phyloP scores from a whole-genome alignment of 306 rosid genomes.

The Vigna unguiculata region DNA sequence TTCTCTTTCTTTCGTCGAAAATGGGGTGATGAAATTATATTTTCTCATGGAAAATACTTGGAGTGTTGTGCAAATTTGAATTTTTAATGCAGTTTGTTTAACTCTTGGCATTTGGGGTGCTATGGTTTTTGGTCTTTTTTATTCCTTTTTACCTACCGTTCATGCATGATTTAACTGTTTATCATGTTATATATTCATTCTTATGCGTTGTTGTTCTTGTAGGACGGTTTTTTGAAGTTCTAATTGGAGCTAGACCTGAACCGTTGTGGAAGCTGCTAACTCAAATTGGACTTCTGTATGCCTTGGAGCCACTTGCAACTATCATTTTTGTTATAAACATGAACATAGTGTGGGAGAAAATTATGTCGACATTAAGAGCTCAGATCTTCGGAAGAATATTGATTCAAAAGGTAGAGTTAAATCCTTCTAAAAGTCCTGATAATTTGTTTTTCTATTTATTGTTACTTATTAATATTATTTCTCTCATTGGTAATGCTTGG shows the following conservation, averaged over 20 bases:
- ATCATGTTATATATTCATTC: constrained; percentile 11
- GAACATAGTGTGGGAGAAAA: constrained; percentile 92
- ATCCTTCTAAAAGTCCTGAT: constrained; percentile 10
- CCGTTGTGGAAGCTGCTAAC: constrained; percentile 87
- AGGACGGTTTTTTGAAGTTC: constrained; percentile 90
- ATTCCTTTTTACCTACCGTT: constrained; percentile 10
- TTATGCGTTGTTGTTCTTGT: constrained; percentile 31
- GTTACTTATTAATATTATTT: not conserved
- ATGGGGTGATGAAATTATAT: not conserved
- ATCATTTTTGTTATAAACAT: constrained; percentile 79
- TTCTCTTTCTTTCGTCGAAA: not conserved
- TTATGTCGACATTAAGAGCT: constrained; percentile 89
- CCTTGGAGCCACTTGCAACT: constrained; percentile 89
- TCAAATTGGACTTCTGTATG: constrained; percentile 80
- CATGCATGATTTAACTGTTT: constrained; percentile 24
- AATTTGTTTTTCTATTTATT: constrained; percentile 8
- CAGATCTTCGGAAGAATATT: constrained; percentile 86
- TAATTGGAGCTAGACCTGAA: constrained; percentile 83
- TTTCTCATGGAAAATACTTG: not conserved
- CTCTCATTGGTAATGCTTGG: constrained; percentile 7
- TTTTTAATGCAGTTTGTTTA: not conserved
- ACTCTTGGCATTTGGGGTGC: not conserved
- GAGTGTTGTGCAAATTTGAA: constrained; percentile 16
- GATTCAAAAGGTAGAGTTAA: constrained; percentile 78
- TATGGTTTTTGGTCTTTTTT: constrained; percentile 5